phyloP scores from a whole-genome alignment of 2,329 filamentous ascomycete genomes.

The Cordyceps fumosorosea region DNA sequence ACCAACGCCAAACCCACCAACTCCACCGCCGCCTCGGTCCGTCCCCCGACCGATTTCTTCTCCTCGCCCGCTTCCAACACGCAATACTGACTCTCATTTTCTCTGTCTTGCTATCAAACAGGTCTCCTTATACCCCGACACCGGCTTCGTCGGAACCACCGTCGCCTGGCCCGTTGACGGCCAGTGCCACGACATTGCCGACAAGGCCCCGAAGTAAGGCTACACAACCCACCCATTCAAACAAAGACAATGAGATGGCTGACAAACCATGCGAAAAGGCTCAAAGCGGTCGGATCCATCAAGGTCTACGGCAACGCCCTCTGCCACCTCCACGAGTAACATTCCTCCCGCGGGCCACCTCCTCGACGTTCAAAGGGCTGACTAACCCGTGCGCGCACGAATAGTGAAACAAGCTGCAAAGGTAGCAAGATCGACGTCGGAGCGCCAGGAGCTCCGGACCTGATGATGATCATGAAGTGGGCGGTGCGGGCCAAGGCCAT shows the following conservation, averaged over 20 bases:
- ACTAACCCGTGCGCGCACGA: background rate
- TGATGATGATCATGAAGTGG: conserved; percentile 3
- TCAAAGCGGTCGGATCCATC: background rate
- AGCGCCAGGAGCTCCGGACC: background rate
- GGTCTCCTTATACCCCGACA: background rate
- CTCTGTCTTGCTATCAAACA: background rate
- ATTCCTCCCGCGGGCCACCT: background rate
- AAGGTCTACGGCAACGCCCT: background rate
- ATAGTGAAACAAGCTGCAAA: background rate
- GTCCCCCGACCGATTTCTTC: no score
- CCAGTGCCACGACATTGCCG: background rate
- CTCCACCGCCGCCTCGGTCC: background rate
- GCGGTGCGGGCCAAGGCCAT: background rate
- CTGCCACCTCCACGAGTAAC: conserved; percentile 4
- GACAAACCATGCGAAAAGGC: background rate
- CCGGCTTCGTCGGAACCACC: background rate
- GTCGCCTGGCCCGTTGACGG: background rate
- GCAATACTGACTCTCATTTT: background rate
- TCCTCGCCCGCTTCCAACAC: no score
- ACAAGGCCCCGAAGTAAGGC: background rate
- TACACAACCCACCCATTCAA: background rate
- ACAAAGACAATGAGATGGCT: background rate
- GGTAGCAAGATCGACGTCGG: background rate
- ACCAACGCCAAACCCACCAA: background rate
- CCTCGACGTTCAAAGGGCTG: background rate